Conservation (phyloP, 1,284 basidiomycete species). For the Puccinia brachypodii region DNA sequence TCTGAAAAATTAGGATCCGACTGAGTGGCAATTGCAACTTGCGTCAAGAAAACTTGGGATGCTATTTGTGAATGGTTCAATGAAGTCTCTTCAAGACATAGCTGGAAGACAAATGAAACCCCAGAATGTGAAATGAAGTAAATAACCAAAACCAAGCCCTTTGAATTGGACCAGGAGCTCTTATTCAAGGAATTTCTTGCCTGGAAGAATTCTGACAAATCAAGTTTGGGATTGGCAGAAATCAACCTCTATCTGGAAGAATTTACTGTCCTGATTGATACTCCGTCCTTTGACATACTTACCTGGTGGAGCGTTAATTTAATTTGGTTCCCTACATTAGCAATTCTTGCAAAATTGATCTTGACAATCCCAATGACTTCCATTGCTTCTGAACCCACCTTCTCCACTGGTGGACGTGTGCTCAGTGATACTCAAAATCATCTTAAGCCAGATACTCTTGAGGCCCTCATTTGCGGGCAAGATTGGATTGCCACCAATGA, state of each 20-base stretch:
- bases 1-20: not conserved
- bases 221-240: not conserved
- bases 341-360: not conserved
- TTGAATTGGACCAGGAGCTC: not conserved
- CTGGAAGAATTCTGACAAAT: not conserved
- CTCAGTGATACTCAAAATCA: not conserved
- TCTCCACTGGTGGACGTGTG: not conserved
- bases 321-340: not conserved
- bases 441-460: not conserved
- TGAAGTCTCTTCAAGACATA: not conserved
- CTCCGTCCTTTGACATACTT: not conserved
- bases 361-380: not conserved
- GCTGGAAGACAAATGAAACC: not conserved
- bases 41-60: not conserved
- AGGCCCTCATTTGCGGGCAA: not conserved
- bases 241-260: not conserved
- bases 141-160: not conserved
- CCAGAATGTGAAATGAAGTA: not conserved
- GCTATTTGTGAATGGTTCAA: not conserved
- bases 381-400: not conserved
- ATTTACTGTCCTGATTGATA: not conserved
- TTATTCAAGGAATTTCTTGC: not conserved
- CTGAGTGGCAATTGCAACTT: not conserved
- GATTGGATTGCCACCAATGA: not conserved
- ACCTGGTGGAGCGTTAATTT: not conserved